phyloP scores from a whole-genome alignment of 495 filamentous ascomycete species.

The Penicillium roqueforti region DNA sequence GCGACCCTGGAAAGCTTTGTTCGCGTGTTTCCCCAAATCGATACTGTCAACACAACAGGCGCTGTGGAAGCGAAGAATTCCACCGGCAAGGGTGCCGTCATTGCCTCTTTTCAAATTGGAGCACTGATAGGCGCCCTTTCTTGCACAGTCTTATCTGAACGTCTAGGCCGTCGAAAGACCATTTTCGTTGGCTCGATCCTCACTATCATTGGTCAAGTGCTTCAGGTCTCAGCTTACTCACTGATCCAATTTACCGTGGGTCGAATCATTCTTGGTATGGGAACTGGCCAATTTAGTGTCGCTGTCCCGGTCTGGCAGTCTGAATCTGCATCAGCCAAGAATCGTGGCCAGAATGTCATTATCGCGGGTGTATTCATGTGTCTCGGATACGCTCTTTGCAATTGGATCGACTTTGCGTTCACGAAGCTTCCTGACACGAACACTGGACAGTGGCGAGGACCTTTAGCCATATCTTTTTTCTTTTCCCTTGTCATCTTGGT shows the following conservation, averaged over 20 bases:
- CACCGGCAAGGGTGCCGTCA: slow-evolving; percentile 37
- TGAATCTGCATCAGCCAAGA: slow-evolving; percentile 27
- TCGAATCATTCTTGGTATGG: slow-evolving; percentile 53
- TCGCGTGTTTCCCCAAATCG: slow-evolving; percentile 31
- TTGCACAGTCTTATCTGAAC: slow-evolving; percentile 40
- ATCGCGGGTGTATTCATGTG: slow-evolving; percentile 48
- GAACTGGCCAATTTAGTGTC: slow-evolving; percentile 55
- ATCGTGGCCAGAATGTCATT: slow-evolving; percentile 45
- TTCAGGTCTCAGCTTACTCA: slow-evolving; percentile 45
- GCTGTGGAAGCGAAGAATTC: slow-evolving; percentile 24
- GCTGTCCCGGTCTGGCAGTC: slow-evolving; percentile 54
- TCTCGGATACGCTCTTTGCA: slow-evolving; percentile 45
- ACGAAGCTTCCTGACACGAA: no score
- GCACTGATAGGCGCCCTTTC: slow-evolving; percentile 41
- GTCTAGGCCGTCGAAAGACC: slow-evolving; percentile 50
- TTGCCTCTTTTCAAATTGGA: slow-evolving; percentile 41
- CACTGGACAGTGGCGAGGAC: slow-evolving; percentile 48
- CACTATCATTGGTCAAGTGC: slow-evolving; percentile 45
- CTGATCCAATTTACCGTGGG: slow-evolving; percentile 37
- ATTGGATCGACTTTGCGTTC: slow-evolving; percentile 61
- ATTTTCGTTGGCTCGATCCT: slow-evolving; percentile 48
- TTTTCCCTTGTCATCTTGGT: slow-evolving; percentile 37
- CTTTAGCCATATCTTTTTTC: slow-evolving; percentile 44
- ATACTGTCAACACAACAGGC: slow-evolving; percentile 31
- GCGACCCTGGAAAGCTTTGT: slow-evolving; percentile 28